phyloP scores from a whole-genome alignment of 495 filamentous ascomycete species.

The Penicillium daleae region DNA sequence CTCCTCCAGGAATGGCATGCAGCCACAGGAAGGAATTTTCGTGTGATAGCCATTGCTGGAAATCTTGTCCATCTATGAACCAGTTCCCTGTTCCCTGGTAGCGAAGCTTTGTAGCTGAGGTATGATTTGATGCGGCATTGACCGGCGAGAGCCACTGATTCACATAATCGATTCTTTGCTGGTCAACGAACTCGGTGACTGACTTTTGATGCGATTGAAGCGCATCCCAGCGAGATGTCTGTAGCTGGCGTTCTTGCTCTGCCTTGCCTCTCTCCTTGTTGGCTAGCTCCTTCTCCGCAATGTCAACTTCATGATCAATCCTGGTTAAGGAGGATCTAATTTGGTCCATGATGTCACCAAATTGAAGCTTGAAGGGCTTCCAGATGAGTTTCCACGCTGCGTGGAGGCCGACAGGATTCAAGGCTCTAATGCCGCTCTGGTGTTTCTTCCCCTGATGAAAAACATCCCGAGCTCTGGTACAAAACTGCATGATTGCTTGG shows the following conservation, averaged over 20 bases:
- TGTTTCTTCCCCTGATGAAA: background rate
- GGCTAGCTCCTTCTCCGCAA: background rate
- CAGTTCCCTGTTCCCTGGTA: background rate
- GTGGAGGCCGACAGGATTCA: background rate
- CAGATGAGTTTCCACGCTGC: background rate
- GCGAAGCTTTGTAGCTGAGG: background rate
- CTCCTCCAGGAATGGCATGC: background rate
- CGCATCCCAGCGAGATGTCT: background rate
- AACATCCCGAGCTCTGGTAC: conserved; percentile 1
- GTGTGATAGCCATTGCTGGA: background rate
- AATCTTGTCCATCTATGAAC: conserved; percentile 1
- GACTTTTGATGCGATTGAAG: background rate
- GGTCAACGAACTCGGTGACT: background rate
- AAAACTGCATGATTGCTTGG: background rate
- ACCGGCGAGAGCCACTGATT: background rate
- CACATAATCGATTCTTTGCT: background rate
- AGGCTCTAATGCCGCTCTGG: background rate
- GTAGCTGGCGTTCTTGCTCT: background rate
- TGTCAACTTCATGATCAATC: background rate
- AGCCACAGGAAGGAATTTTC: background rate
- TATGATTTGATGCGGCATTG: background rate
- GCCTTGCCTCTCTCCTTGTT: background rate
- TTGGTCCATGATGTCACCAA: conserved; percentile 1
- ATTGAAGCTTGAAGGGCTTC: conserved; percentile 1
- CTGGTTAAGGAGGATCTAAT: background rate